phyloP scores from a whole-genome alignment of 2,329 filamentous ascomycete species.

The Fusarium floridanum region DNA sequence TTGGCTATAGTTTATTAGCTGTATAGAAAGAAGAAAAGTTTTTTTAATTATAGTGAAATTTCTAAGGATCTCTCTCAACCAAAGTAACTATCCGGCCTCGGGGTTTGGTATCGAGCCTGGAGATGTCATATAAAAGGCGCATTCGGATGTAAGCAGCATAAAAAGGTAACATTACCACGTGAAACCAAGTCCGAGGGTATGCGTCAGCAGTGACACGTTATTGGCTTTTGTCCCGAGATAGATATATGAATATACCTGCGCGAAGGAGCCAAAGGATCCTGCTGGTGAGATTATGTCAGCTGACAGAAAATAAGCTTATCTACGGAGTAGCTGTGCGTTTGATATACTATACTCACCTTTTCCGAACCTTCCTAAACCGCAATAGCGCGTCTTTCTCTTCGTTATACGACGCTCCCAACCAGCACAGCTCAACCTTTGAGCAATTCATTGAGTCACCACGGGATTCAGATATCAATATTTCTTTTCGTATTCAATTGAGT shows the following conservation, averaged over 20 bases:
- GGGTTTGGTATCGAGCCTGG: background rate
- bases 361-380: background rate
- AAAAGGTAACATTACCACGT: background rate
- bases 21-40: background rate
- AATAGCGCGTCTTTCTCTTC: background rate
- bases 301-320: background rate
- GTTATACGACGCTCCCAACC: background rate
- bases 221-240: background rate
- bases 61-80: background rate
- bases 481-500: background rate
- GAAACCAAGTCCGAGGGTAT: background rate
- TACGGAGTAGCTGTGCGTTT: background rate
- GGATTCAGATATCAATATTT: background rate
- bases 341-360: background rate
- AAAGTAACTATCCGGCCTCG: background rate
- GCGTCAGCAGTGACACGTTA: background rate
- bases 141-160: background rate
- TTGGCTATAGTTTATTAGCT: background rate
- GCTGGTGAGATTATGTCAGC: background rate
- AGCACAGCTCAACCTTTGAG: background rate
- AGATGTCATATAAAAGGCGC: background rate
- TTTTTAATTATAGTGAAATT: background rate
- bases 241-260: background rate
- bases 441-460: background rate
- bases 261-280: background rate